Evolutionary conservation across 106 monocot species (phyloP), one percentile per base, ranked within the genome.

Genomic region (Dioscorea dumetorum): DNA sequence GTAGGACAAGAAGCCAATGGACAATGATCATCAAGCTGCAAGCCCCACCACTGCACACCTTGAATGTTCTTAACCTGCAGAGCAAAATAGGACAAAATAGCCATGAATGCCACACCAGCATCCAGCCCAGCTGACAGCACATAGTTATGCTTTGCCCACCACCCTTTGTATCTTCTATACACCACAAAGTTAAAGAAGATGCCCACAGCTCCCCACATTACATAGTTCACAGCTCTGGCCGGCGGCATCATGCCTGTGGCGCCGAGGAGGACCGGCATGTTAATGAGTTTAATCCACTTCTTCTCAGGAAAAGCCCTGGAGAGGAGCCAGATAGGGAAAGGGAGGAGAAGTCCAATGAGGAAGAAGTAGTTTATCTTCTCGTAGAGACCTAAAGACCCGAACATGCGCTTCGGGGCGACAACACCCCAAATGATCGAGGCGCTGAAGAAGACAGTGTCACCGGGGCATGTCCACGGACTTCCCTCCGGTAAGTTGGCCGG

Each of bases 221-320:
- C 48, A 66, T 70, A 75, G 48, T 75, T 74, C 22, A 70, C 74
- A 0, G 79, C 50, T 33, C 50, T 52, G 0, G 74, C 70, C 0
- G 74, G 70, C 9, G 70, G 74, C 65, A 80, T 74, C 22, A 33
- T 22, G 0, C 48, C 15, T 0, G 66, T 58, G 23, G 60, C 64
- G 2, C 74, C 51, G 19, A 80, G 62, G 50, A 80, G 51, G 33
- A 80, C 49, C 12, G 80, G 75, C 21, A 76, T 67, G 75, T 80
- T 80, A 70, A 80, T 67, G 54, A 68, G 49, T 10, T 33, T 51
- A 68, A 81, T 76, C 81, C 81, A 81, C n/a, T 73, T 72, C 68
- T 73, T 72, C 35, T 73, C 63, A 1, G 76, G 81, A 72, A 35
- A 68, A 4, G 24, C 22, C 4, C 50, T 48, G 50, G 76, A 66